A percentile compares a stretch with the other conserved stretches of the same genome.
phyloP scores from a whole-genome alignment of 2,329 filamentous ascomycete genomes.

The Rhynchosporium secalis region DNA sequence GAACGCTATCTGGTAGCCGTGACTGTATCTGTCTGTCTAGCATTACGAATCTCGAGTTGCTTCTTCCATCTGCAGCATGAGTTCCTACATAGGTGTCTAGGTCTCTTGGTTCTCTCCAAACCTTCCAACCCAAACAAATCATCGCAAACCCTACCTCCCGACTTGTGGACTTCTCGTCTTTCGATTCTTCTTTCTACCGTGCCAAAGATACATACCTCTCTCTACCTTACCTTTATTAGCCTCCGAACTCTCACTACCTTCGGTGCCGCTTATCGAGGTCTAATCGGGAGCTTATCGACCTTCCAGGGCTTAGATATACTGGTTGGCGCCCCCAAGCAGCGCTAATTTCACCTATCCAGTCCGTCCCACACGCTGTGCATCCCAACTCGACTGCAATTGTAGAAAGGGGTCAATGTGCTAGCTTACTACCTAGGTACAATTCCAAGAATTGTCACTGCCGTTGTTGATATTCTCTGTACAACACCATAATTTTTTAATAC shows the following conservation, averaged over 20 bases:
- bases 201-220: too few relatives aligned
- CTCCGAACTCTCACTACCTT: not conserved
- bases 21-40: too few relatives aligned
- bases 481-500: slow-evolving; percentile 15
- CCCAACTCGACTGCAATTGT: not conserved
- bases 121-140: not conserved
- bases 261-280: slow-evolving; percentile 6
- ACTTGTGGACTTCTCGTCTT: not conserved
- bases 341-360: slow-evolving; percentile 3
- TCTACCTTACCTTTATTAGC: too few relatives aligned
- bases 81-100: not conserved
- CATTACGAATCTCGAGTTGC: not conserved
- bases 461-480: slow-evolving; percentile 26
- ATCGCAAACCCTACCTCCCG: not conserved
- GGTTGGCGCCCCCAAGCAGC: slow-evolving; percentile 3
- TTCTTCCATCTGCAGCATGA: not conserved
- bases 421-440: slow-evolving; percentile 3
- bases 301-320: not conserved
- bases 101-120: not conserved
- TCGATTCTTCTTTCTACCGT: not conserved
- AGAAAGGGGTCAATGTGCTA: too few relatives aligned
- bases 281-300: slow-evolving; percentile 19
- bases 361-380: slow-evolving; percentile 1
- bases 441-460: not conserved
- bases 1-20: too few relatives aligned